Evolutionary conservation across 176 grass and related monocot species (phyloP).

Genomic region (Aegilops speltoides): DNA sequence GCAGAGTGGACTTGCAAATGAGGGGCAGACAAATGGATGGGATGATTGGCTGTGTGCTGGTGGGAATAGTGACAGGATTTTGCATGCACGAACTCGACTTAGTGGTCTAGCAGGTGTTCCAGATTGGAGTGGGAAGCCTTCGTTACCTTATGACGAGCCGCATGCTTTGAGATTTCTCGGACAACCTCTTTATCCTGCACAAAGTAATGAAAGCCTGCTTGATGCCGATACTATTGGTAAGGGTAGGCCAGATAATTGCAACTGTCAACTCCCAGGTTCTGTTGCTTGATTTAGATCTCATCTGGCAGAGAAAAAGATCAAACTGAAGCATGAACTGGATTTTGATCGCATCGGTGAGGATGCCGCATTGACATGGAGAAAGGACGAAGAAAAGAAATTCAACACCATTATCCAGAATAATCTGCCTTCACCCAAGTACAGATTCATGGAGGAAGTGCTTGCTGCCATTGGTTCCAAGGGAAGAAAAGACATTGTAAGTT

Average conservation of each 20-base stretch:
- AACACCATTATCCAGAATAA: slow-evolving; percentile 23
- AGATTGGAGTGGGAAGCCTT: slow-evolving; percentile 46
- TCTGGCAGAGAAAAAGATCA: slow-evolving; percentile 39
- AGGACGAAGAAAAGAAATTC: slow-evolving; percentile 46
- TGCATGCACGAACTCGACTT: not conserved
- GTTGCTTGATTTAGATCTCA: slow-evolving; percentile 47
- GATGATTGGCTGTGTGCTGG: slow-evolving; percentile 9
- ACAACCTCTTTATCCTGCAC: slow-evolving; percentile 23
- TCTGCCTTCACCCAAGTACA: slow-evolving; percentile 25
- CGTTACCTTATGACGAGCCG: too few relatives aligned
- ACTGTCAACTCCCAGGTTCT: slow-evolving; percentile 32
- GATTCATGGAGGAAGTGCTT: slow-evolving; percentile 37
- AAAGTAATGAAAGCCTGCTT: slow-evolving; percentile 10
- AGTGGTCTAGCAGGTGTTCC: slow-evolving; percentile 41
- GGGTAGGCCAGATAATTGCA: slow-evolving; percentile 36
- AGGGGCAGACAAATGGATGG: slow-evolving; percentile 5
- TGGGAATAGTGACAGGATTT: not conserved
- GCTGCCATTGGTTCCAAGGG: slow-evolving; percentile 25
- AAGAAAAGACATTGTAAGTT: slow-evolving; percentile 31
- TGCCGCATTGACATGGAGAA: slow-evolving; percentile 41
- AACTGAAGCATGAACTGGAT: slow-evolving; percentile 47
- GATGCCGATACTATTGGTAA: slow-evolving; percentile 35
- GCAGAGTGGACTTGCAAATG: slow-evolving; percentile 10
- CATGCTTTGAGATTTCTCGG: slow-evolving; percentile 53
- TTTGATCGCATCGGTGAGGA: slow-evolving; percentile 42